phyloP scores from a whole-genome alignment of 805 yeast genomes.

The Pichia cephalocereana region DNA sequence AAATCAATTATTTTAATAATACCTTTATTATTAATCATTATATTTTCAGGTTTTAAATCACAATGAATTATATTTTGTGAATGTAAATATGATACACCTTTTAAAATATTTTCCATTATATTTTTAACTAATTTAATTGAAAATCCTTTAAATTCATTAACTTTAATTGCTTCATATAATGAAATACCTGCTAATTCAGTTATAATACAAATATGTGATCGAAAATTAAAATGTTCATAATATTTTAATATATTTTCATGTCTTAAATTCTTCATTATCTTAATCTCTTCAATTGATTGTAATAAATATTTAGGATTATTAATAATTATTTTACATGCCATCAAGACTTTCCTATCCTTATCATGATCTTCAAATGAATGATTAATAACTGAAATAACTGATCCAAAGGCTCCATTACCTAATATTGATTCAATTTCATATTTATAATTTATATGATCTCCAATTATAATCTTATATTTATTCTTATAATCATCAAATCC shows the following conservation, averaged over 20 bases:
- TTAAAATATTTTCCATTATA: constrained; percentile 47
- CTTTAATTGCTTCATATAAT: constrained; percentile 49
- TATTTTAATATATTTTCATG: constrained; percentile 41
- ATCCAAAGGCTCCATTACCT: constrained; percentile 81
- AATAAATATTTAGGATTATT: constrained; percentile 65
- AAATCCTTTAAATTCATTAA: constrained; percentile 42
- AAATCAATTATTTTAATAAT: constrained; percentile 69
- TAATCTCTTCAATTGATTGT: constrained; percentile 73
- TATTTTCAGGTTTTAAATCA: constrained; percentile 80
- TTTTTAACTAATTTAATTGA: constrained; percentile 30
- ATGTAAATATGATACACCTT: constrained; percentile 55
- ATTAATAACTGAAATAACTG: constrained; percentile 61
- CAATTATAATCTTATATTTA: constrained; percentile 43
- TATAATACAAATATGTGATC: constrained; percentile 75
- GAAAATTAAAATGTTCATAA: constrained; percentile 62
- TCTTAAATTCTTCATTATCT: constrained; percentile 44
- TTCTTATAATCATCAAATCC: constrained; percentile 68
- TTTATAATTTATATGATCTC: constrained; percentile 71
- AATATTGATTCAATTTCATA: constrained; percentile 51
- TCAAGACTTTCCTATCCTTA: constrained; percentile 33
- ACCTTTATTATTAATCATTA: constrained; percentile 21
- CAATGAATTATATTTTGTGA: constrained; percentile 58
- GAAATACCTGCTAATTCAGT: constrained; percentile 67
- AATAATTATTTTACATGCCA: constrained; percentile 73
- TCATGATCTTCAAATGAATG: constrained; percentile 30